Evolutionary conservation across 768 basidiomycete genomes (phyloP).

Genomic region (Amanita fuliginea): DNA sequence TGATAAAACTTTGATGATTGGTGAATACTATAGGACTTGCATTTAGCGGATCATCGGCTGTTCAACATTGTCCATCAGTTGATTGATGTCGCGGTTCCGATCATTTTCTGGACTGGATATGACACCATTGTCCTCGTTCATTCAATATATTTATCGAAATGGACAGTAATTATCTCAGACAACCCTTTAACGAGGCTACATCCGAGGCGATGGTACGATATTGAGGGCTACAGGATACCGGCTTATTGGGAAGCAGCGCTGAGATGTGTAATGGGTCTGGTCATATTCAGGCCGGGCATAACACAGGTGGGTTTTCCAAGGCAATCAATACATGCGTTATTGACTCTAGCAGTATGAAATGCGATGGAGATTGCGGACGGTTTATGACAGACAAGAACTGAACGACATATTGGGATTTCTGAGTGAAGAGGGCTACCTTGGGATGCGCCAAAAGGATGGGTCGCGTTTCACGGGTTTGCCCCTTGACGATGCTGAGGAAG

Average conservation of each 20-base stretch:
- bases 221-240: constrained; percentile 45
- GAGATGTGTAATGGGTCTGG: constrained; percentile 52
- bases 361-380: constrained; percentile 56
- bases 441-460: constrained; percentile 17
- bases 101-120: constrained; percentile 64
- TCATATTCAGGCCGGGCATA: constrained; percentile 66
- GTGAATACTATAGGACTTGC: constrained; percentile 9
- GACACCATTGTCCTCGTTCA: constrained; percentile 42
- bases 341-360: constrained; percentile 43
- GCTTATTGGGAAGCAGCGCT: constrained; percentile 68
- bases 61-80: constrained; percentile 28
- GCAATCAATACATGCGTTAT: neutral
- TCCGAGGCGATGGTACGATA: constrained; percentile 72
- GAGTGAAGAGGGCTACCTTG: constrained; percentile 38
- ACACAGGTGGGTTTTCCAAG: constrained; percentile 40
- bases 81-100: constrained; percentile 36
- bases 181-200: constrained; percentile 33
- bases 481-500: constrained; percentile 44
- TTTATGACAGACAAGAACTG: constrained; percentile 71
- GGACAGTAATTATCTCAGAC: constrained; percentile 47
- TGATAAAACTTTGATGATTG: constrained; percentile 2
- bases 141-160: constrained; percentile 34
- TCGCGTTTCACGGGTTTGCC: constrained; percentile 15
- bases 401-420: constrained; percentile 49
- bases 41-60: constrained; percentile 13